Conservation (phyloP, 345 rosid genomes). For the Clausena lansium region DNA sequence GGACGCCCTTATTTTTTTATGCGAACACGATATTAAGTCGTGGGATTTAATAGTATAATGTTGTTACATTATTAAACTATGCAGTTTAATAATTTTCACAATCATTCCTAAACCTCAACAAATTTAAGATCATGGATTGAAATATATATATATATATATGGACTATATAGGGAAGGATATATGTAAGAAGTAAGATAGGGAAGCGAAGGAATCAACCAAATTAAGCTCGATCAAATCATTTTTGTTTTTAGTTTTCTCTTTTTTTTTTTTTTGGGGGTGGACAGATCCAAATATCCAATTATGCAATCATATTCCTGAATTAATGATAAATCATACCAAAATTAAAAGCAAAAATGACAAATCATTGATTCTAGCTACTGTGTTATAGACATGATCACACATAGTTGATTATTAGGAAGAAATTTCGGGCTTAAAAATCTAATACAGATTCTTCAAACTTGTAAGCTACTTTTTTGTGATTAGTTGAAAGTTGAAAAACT, state of each 20-base stretch:
- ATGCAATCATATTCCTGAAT: background rate
- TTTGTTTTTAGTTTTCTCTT: background rate
- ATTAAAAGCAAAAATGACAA: background rate
- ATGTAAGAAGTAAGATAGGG: no score
- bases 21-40: no score
- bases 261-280: background rate
- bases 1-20: no score
- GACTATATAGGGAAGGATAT: background rate
- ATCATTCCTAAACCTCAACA: no score
- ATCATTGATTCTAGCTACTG: background rate
- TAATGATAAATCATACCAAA: background rate
- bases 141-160: no score
- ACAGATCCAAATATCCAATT: background rate
- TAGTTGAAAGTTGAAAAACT: background rate
- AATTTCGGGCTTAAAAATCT: background rate
- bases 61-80: no score
- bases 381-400: background rate
- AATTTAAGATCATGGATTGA: no score
- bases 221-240: no score
- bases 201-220: background rate
- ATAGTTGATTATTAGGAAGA: background rate
- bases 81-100: no score
- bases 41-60: no score
- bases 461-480: background rate
- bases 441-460: background rate